Conservation (phyloP, 2,329 filamentous ascomycete species). For the Stagonosporopsis chrysanthemi region DNA sequence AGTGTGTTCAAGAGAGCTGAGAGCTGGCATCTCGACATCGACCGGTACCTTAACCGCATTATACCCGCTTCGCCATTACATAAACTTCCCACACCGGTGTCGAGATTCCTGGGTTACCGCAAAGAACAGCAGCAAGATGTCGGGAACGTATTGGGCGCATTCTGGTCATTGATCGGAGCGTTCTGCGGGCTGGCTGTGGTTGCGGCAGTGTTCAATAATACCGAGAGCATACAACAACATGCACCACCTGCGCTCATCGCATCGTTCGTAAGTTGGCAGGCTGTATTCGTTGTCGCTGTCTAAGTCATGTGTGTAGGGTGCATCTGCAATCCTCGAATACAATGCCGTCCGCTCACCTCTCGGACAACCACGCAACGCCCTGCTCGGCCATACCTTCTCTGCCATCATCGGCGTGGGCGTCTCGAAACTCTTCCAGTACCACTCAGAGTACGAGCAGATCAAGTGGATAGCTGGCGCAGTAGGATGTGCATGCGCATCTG, state of each 20-base stretch:
- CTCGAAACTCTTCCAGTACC: constrained; percentile 55
- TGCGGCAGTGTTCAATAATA: constrained; percentile 53
- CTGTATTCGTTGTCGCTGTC: neutral
- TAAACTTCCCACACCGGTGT: constrained; percentile 69
- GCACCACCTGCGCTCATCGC: constrained; percentile 56
- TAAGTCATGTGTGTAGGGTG: constrained; percentile 45
- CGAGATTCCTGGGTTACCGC: constrained; percentile 68
- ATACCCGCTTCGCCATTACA: constrained; percentile 71
- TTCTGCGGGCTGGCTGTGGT: constrained; percentile 55
- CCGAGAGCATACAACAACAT: constrained; percentile 45
- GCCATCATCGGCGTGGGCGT: constrained; percentile 55
- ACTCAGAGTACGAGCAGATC: constrained; percentile 47
- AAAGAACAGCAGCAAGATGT: constrained; percentile 49
- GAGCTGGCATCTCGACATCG: constrained; percentile 72
- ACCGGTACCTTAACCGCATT: constrained; percentile 75
- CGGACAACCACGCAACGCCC: constrained; percentile 56
- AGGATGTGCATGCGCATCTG: constrained; percentile 53
- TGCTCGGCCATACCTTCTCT: constrained; percentile 56
- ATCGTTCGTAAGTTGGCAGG: constrained; percentile 45
- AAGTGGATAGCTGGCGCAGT: constrained; percentile 56
- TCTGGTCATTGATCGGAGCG: constrained; percentile 54
- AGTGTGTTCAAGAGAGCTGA: constrained; percentile 22
- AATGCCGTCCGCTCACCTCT: constrained; percentile 57
- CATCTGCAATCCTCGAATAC: constrained; percentile 58
- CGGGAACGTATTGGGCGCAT: constrained; percentile 51